Conservation (phyloP, 2,329 filamentous ascomycete genomes). For the Stylonectria norvegica region DNA sequence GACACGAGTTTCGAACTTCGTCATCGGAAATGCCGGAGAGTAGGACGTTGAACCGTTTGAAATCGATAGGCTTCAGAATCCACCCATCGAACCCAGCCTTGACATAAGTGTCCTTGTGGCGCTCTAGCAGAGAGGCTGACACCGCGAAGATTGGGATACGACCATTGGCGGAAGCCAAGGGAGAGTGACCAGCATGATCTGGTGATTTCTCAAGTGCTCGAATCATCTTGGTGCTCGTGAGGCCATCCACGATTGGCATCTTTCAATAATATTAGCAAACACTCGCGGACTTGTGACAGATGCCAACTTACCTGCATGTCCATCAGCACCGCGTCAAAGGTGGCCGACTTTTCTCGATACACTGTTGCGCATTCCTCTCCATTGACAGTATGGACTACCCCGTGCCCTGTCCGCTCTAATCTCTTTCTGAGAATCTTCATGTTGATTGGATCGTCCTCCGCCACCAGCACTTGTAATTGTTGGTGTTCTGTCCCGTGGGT, state of each 20-base stretch:
- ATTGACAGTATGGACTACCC: conserved; percentile 70
- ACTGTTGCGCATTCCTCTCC: conserved; percentile 77
- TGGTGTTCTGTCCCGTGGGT: conserved; percentile 17
- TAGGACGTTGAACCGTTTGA: conserved; percentile 67
- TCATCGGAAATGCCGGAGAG: conserved; percentile 66
- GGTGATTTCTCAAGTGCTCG: conserved; percentile 62
- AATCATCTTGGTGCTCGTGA: conserved; percentile 80
- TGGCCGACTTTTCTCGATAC: conserved; percentile 59
- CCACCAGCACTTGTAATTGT: conserved; percentile 65
- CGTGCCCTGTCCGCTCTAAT: conserved; percentile 71
- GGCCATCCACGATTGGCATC: conserved; percentile 91
- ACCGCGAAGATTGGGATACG: conserved; percentile 82
- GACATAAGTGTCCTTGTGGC: conserved; percentile 65
- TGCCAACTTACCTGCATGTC: conserved; percentile 75
- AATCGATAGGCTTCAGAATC: conserved; percentile 87
- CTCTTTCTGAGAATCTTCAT: conserved; percentile 77
- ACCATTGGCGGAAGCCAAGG: conserved; percentile 56
- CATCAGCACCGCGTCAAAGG: conserved; percentile 82
- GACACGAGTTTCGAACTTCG: conserved; percentile 53
- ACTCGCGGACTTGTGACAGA: not conserved
- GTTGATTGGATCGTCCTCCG: conserved; percentile 87
- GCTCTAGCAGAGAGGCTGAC: conserved; percentile 76
- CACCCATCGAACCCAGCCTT: conserved; percentile 82
- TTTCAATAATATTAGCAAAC: conserved; percentile 33
- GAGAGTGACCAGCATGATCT: conserved; percentile 50